phyloP scores from a whole-genome alignment of 2,329 filamentous ascomycete species.

The Xylaria multiplex region DNA sequence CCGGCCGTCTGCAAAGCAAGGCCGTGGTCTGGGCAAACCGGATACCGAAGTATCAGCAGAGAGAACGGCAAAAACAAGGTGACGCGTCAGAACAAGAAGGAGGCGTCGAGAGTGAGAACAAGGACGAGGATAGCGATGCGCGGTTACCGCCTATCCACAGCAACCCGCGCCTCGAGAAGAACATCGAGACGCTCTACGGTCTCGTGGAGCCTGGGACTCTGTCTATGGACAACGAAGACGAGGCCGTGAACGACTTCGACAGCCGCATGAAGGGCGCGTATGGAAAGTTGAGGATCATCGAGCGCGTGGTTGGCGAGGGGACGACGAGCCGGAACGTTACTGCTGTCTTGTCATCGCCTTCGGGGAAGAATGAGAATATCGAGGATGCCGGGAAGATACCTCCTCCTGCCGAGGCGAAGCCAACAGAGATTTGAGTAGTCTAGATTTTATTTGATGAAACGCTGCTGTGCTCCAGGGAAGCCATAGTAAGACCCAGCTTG shows the following conservation, averaged over 20 bases:
- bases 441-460: neutral
- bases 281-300: conserved; percentile 86
- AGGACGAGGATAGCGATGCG: neutral
- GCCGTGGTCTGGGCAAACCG: conserved; percentile 86
- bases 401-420: conserved; percentile 15
- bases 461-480: neutral
- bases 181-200: conserved; percentile 78
- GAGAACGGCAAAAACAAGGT: neutral
- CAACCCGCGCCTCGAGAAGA: conserved; percentile 77
- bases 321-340: conserved; percentile 10
- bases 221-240: conserved; percentile 84
- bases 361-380: conserved; percentile 44
- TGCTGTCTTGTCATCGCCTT: conserved; percentile 13
- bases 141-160: conserved; percentile 54
- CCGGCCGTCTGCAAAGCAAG: conserved; percentile 81
- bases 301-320: conserved; percentile 68
- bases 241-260: conserved; percentile 90
- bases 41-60: conserved; percentile 53
- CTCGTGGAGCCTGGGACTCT: conserved; percentile 82
- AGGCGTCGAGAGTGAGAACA: neutral
- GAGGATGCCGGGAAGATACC: conserved; percentile 43
- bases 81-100: neutral
- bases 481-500: neutral
- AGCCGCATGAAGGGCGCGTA: conserved; percentile 82
- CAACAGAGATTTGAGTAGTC: conserved; percentile 6